These are phyloP conservation scores for Begonia peltatifolia DNA, from an alignment of 306 rosid genomes.

Conservation along the genomic window DNA sequence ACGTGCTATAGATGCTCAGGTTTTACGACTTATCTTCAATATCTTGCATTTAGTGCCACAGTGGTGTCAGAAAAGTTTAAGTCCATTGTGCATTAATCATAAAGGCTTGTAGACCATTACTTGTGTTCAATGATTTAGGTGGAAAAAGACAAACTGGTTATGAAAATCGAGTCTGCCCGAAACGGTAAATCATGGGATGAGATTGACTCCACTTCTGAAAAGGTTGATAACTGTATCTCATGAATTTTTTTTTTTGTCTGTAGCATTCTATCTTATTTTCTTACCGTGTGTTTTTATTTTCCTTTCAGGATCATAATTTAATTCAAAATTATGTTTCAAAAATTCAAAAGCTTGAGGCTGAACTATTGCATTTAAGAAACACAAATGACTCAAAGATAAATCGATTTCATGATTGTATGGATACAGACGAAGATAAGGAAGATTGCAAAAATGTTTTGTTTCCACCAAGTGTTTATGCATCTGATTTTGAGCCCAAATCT, in stretches of 20 bases:
- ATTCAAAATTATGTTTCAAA: conserved; percentile 56
- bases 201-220: conserved; percentile 50
- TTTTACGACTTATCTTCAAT: conserved; percentile 1
- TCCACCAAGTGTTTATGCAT: conserved; percentile 43
- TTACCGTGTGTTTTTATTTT: conserved; percentile 3
- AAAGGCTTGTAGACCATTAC: conserved; percentile 4
- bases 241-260: conserved; percentile 2
- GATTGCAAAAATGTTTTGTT: conserved; percentile 39
- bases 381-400: conserved; percentile 20
- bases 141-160: conserved; percentile 61
- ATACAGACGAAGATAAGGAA: conserved; percentile 41
- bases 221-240: conserved; percentile 29
- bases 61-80: too few species aligned
- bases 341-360: conserved; percentile 74
- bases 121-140: conserved; percentile 35
- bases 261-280: not conserved
- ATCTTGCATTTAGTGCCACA: not conserved
- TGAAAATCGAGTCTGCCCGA: conserved; percentile 64
- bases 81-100: too few species aligned
- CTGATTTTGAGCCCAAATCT: conserved; percentile 51
- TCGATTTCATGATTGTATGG: conserved; percentile 41
- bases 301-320: conserved; percentile 58
- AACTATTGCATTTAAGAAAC: conserved; percentile 34
- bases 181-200: conserved; percentile 92
- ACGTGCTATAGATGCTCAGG: conserved; percentile 46